Conservation (phyloP, 805 yeast genomes). For the Ogataea sp. region DNA sequence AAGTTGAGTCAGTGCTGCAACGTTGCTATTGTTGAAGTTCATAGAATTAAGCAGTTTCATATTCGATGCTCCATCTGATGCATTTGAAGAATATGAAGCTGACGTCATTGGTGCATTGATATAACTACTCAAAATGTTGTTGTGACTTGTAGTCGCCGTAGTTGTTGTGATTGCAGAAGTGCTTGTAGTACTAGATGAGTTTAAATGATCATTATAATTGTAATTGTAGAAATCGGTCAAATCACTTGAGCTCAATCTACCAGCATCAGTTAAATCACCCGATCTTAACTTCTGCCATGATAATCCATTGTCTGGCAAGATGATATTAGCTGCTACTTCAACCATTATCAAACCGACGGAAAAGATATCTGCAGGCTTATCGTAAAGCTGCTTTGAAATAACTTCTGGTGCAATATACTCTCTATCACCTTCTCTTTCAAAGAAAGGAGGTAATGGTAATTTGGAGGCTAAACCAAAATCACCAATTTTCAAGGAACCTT, state of each 20-base stretch:
- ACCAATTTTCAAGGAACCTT: constrained; percentile 88
- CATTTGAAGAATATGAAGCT: background rate
- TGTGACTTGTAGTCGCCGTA: background rate
- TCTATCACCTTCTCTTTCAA: constrained; percentile 95
- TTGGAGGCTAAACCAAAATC: constrained; percentile 94
- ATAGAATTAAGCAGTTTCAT: constrained; percentile 14
- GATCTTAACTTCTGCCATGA: constrained; percentile 95
- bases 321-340: constrained; percentile 92
- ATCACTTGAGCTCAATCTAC: constrained; percentile 70
- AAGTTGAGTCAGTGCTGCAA: constrained; percentile 2
- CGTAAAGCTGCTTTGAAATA: constrained; percentile 71
- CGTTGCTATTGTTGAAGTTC: background rate
- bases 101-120: too few species aligned
- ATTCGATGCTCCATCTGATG: background rate
- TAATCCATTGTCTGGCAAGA: constrained; percentile 90
- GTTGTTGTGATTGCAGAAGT: background rate
- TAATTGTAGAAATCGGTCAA: constrained; percentile 24
- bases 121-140: too few species aligned
- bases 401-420: constrained; percentile 98
- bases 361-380: constrained; percentile 89
- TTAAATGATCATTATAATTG: background rate
- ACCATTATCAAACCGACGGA: constrained; percentile 90
- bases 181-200: constrained; percentile 5
- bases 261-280: constrained; percentile 94
- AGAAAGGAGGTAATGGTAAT: constrained; percentile 59